These are phyloP conservation scores for Acacia confusa DNA, from an alignment of 306 rosid species.

Conservation along the genomic window DNA sequence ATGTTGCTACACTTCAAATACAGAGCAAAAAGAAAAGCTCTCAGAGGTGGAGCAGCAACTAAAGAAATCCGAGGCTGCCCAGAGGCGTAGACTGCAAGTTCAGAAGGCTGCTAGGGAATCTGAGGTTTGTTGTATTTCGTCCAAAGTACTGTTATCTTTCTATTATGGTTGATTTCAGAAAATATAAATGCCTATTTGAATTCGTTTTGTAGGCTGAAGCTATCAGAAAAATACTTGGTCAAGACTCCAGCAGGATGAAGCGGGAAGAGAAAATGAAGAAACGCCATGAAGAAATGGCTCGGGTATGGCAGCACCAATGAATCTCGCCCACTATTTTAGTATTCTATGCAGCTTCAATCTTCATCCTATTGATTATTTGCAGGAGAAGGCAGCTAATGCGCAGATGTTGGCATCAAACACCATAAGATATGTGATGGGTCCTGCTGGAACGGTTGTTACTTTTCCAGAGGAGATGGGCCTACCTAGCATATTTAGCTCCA, in stretches of 20 bases:
- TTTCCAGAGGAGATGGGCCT: constrained; percentile 86
- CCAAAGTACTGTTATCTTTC: not conserved
- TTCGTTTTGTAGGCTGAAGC: constrained; percentile 76
- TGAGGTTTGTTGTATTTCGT: constrained; percentile 58
- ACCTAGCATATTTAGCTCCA: constrained; percentile 59
- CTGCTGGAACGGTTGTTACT: constrained; percentile 67
- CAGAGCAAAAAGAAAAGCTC: constrained; percentile 92
- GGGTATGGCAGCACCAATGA: constrained; percentile 47
- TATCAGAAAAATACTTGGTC: constrained; percentile 91
- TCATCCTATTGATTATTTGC: constrained; percentile 27
- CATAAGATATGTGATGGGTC: constrained; percentile 69
- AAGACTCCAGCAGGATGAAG: constrained; percentile 93
- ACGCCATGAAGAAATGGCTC: constrained; percentile 88
- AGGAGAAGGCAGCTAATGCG: constrained; percentile 91
- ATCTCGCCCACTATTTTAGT: constrained; percentile 1
- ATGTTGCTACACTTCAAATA: constrained; percentile 26
- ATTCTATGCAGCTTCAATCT: constrained; percentile 27
- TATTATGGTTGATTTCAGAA: constrained; percentile 17
- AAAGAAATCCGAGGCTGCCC: constrained; percentile 97
- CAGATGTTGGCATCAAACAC: constrained; percentile 60
- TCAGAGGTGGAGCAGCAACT: constrained; percentile 77
- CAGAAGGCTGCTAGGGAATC: constrained; percentile 94
- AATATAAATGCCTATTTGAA: constrained; percentile 18
- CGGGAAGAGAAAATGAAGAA: constrained; percentile 89
- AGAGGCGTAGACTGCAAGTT: constrained; percentile 81